Percentiles rank a stretch among this genome's conserved stretches.
These are phyloP conservation scores for Lippia alba DNA, from an alignment of 305 asterid genomes.

Conservation along the genomic window DNA sequence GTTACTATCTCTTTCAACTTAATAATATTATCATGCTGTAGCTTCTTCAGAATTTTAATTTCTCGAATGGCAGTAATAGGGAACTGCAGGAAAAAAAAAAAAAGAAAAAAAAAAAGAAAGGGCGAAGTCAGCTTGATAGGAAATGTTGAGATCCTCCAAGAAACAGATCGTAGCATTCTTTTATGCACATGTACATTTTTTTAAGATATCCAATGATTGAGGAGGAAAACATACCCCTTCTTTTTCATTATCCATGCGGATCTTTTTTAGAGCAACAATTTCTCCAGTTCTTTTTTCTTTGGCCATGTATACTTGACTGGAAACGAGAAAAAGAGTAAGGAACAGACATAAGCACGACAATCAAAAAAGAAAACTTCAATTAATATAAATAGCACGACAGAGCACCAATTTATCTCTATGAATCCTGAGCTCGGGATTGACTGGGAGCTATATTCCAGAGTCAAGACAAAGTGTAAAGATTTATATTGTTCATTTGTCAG, in stretches of 20 bases:
- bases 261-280: conserved; percentile 90
- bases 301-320: conserved; percentile 94
- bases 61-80: conserved; percentile 96
- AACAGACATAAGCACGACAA: conserved; percentile 33
- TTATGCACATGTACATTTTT: not conserved
- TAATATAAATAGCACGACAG: not conserved
- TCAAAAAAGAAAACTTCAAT: conserved; percentile 6
- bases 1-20: conserved; percentile 94
- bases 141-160: conserved; percentile 26
- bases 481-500: too few species aligned
- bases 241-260: conserved; percentile 97
- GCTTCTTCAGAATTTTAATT: conserved; percentile 88
- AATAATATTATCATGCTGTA: conserved; percentile 89
- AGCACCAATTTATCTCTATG: not conserved
- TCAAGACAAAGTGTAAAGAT: too few species aligned
- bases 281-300: conserved; percentile 85
- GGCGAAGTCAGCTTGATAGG: conserved; percentile 25
- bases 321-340: conserved; percentile 25
- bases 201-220: conserved; percentile 5
- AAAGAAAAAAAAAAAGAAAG: conserved; percentile 28
- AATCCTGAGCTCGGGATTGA: conserved; percentile 4
- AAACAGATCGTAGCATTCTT: conserved; percentile 16
- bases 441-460: not conserved
- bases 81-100: conserved; percentile 58
- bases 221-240: conserved; percentile 79